Conservation (phyloP, 2,329 filamentous ascomycete genomes). For the Bipolaris zeicola region DNA sequence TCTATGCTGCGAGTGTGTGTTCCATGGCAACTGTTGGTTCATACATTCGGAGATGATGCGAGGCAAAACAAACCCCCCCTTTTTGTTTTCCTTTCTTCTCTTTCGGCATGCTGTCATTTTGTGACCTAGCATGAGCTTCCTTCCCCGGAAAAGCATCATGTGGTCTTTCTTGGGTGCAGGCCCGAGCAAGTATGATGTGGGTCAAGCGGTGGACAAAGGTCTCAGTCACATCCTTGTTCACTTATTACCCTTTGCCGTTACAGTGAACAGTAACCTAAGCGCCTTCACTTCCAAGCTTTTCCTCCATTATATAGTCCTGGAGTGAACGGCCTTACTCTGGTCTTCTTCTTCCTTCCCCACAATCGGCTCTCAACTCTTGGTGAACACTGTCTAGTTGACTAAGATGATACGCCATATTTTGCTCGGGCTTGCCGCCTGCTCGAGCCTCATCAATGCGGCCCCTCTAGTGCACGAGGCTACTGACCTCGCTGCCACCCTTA, state of each 20-base stretch:
- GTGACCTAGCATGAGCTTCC: not conserved
- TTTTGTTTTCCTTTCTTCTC: not conserved
- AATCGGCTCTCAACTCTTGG: constrained; percentile 5
- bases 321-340: not conserved
- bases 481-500: constrained; percentile 9
- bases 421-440: constrained; percentile 24
- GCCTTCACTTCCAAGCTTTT: not conserved
- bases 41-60: not conserved
- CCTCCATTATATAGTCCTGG: constrained; percentile 13
- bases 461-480: constrained; percentile 15
- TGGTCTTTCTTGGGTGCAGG: not conserved
- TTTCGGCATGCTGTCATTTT: constrained; percentile 1
- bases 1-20: not conserved
- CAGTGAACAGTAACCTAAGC: constrained; percentile 6
- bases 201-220: constrained; percentile 17
- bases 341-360: not conserved
- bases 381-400: constrained; percentile 2
- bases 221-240: constrained; percentile 10
- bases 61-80: not conserved
- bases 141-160: constrained; percentile 9
- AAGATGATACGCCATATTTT: constrained; percentile 27
- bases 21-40: constrained; percentile 9
- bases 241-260: not conserved
- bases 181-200: constrained; percentile 8
- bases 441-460: constrained; percentile 21